These are phyloP conservation scores for Populus euphratica DNA, from an alignment of 345 rosid genomes.

Conservation along the genomic window DNA sequence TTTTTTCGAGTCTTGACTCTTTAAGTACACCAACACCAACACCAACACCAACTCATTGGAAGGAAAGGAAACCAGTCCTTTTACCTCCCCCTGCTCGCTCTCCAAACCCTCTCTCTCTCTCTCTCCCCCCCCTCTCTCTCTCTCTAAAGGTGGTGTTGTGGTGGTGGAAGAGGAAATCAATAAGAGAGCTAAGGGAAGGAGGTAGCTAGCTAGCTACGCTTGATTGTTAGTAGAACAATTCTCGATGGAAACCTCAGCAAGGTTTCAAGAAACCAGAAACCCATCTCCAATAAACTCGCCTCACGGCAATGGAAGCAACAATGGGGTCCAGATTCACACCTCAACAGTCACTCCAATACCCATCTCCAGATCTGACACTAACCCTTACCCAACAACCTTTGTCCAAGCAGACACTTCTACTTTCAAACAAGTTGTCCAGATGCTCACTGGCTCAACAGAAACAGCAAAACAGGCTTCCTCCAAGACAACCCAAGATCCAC, in stretches of 20 bases:
- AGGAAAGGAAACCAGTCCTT: conserved; percentile 8
- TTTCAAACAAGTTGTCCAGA: conserved; percentile 93
- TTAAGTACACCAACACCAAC: neutral
- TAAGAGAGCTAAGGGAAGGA: neutral
- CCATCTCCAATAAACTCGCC: conserved; percentile 58
- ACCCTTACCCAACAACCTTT: conserved; percentile 92
- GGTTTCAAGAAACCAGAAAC: conserved; percentile 43
- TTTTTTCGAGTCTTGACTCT: neutral
- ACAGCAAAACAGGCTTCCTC: conserved; percentile 62
- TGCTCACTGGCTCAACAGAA: conserved; percentile 82
- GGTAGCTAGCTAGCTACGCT: neutral
- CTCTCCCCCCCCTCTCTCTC: conserved; percentile 15
- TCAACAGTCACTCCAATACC: conserved; percentile 49
- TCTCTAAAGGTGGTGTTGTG: conserved; percentile 1
- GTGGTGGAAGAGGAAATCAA: neutral
- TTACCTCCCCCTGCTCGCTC: neutral
- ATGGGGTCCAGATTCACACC: conserved; percentile 33
- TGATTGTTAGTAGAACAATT: neutral
- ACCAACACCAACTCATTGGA: neutral
- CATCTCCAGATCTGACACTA: conserved; percentile 83
- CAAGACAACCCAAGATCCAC: conserved; percentile 19
- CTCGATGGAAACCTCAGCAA: conserved; percentile 56
- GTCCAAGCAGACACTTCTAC: conserved; percentile 72
- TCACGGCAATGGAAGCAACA: conserved; percentile 35
- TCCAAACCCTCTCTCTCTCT: conserved; percentile 41